A percentile compares a stretch with the other conserved stretches of the same genome.
These are phyloP conservation scores for Vaccinium myrtillus DNA, from an alignment of 148 eudicot species.

Conservation along the genomic window DNA sequence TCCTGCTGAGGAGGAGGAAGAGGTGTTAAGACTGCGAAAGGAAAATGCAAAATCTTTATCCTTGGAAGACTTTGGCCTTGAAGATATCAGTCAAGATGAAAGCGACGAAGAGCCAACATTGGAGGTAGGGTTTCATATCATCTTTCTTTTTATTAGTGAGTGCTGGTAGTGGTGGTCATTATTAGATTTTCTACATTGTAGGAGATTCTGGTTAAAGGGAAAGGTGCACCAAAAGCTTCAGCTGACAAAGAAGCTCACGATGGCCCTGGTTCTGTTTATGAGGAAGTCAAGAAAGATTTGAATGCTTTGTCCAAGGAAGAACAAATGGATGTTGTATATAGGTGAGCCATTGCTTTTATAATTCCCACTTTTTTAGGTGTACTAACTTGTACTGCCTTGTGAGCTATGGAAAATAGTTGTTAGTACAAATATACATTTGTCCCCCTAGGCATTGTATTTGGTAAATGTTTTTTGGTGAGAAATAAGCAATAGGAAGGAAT, in stretches of 20 bases:
- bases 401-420: not conserved
- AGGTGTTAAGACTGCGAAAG: constrained; percentile 58
- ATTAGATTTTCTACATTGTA: constrained; percentile 22
- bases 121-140: constrained; percentile 43
- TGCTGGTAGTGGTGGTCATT: constrained; percentile 3
- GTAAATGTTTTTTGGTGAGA: not conserved
- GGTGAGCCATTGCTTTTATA: constrained; percentile 34
- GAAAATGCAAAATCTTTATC: constrained; percentile 50
- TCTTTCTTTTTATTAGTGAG: not conserved
- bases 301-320: constrained; percentile 77
- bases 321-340: constrained; percentile 84
- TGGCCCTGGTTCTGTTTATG: constrained; percentile 44
- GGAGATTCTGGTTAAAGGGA: constrained; percentile 60
- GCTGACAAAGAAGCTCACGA: constrained; percentile 32
- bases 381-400: not conserved
- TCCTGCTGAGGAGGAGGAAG: constrained; percentile 68
- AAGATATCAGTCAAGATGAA: constrained; percentile 46
- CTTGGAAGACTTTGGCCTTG: constrained; percentile 66
- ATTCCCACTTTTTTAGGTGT: not conserved
- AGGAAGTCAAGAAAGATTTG: constrained; percentile 77
- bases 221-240: constrained; percentile 37
- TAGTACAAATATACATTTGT: no score
- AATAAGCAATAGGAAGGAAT: constrained; percentile 4
- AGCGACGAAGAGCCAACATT: constrained; percentile 78
- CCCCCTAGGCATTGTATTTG: no score